Base-by-base conservation (phyloP, 2,329 filamentous ascomycete genomes). In the Aphanocladium album region DNA sequence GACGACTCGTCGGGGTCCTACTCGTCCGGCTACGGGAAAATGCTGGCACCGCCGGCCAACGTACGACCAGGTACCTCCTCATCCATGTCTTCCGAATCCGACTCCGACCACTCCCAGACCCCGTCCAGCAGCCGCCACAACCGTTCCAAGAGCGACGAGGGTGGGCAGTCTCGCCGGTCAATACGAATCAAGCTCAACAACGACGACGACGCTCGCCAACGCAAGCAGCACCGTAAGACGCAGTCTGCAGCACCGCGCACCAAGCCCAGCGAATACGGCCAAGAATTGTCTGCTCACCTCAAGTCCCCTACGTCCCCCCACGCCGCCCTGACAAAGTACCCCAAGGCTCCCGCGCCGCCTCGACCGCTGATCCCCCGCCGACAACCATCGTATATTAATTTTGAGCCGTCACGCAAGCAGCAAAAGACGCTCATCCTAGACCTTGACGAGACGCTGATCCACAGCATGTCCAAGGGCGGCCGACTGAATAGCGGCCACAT, bases 401-500 rank as follows among this genome's bases (percentile, higher is more conserved):
- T 84, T 30, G 80, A 83, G 61, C 76, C 83, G 63, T 72, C 82
- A 61, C 68, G 74, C 66, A 79, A 84, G 50, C 86, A 88, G 63
- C 89, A 95, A 70, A 99, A 99, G 80, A 99, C 95, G 0, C 77
- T 99, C 62, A 93, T 99, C 65, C 82, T 99, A 57, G 95, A 99
- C 73, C 84, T 99, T 19, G 95, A 99, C 74, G 95, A 99, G 76
- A 99, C 95, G 0, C 78, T 99, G 66, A 99, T 99, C 67, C 95
- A 99, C 80, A 97, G 92, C 74, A 92, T 98, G 83, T 93, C 93
- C 63, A 97, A 97, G 73, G 95, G 95, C 33, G 93, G 93, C 57
- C 86, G 93, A 62, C 96, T 96, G 88, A 93, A 91, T 68, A 93
- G 91, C 21, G 95, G 95, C 19, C 95, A 99, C 76, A 99, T 99